phyloP scores from a whole-genome alignment of 257 asterid genomes.

The Datura wrightii region DNA sequence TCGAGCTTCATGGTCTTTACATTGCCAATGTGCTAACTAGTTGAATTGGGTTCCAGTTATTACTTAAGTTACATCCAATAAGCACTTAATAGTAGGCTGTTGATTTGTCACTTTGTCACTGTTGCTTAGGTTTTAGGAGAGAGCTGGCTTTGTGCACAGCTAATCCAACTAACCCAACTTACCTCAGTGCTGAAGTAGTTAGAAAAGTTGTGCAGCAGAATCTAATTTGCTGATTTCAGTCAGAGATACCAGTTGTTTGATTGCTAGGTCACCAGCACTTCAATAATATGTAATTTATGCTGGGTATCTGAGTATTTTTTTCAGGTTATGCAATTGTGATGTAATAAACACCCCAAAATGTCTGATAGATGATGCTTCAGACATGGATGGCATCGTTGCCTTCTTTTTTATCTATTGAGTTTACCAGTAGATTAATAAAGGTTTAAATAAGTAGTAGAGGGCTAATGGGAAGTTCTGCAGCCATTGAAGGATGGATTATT shows the following conservation, averaged over 20 bases:
- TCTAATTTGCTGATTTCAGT: neutral
- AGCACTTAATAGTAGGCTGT: neutral
- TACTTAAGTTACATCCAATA: neutral
- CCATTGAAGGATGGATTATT: constrained; percentile 99
- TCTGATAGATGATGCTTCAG: neutral
- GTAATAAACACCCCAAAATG: constrained; percentile 12
- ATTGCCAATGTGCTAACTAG: neutral
- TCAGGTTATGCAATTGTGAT: neutral
- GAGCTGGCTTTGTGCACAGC: neutral
- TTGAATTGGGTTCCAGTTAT: neutral
- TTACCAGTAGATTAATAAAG: neutral
- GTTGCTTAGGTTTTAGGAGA: neutral
- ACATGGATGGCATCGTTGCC: neutral
- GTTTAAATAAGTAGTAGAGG: constrained; percentile 22
- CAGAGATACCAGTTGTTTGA: constrained; percentile 4
- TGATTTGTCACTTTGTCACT: neutral
- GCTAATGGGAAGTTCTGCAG: constrained; percentile 55
- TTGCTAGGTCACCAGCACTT: neutral
- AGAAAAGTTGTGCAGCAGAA: neutral
- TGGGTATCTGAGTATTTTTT: neutral
- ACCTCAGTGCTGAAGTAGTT: neutral
- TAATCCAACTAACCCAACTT: neutral
- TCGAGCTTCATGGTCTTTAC: constrained; percentile 9
- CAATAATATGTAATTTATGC: neutral
- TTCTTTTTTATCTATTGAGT: neutral